Conservation (phyloP, 768 basidiomycete species). For the Termitomyces sp. region DNA sequence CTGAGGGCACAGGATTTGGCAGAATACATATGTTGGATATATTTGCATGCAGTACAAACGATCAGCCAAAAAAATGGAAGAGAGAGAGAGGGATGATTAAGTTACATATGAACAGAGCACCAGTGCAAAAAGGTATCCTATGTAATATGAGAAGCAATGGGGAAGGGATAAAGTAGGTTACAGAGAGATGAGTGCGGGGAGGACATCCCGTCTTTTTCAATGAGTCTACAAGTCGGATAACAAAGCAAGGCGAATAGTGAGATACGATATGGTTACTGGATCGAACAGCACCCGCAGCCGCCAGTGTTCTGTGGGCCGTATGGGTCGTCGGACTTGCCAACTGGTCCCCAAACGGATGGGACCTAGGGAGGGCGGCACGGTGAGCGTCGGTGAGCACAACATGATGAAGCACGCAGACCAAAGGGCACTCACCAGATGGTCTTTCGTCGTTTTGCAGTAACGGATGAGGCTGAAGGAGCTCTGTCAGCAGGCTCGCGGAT, state of each 20-base stretch:
- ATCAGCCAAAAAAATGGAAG: not conserved
- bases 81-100: constrained; percentile 7
- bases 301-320: constrained; percentile 68
- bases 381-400: not conserved
- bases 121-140: constrained; percentile 12
- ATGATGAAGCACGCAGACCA: not conserved
- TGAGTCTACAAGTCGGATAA: constrained; percentile 16
- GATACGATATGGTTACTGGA: constrained; percentile 42
- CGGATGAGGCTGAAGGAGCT: constrained; percentile 69
- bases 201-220: constrained; percentile 14
- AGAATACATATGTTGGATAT: not conserved
- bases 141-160: not conserved
- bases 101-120: constrained; percentile 14
- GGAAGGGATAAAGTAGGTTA: constrained; percentile 7
- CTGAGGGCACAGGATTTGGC: not conserved
- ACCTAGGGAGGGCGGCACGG: constrained; percentile 45
- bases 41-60: constrained; percentile 1
- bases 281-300: constrained; percentile 50
- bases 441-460: constrained; percentile 93
- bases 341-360: constrained; percentile 95
- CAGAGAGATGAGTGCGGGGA: constrained; percentile 8
- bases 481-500: constrained; percentile 1
- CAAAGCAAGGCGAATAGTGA: not conserved
- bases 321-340: constrained; percentile 90
- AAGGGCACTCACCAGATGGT: constrained; percentile 47